These are phyloP conservation scores for Yamadazyma sp. DNA, from an alignment of 805 yeast species.

Conservation along the genomic window DNA sequence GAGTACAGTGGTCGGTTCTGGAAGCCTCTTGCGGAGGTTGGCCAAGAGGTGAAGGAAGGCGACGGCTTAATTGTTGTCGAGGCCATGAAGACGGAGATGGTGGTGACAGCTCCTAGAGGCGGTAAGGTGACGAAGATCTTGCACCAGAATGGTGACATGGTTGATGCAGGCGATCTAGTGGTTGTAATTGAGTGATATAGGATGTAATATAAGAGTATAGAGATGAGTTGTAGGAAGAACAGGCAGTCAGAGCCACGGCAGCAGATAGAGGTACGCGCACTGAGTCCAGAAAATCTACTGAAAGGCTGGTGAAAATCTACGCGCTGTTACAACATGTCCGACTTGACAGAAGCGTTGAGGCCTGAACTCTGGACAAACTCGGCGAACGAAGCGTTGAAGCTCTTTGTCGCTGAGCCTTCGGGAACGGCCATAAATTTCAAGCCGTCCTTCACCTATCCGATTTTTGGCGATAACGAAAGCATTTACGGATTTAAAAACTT, in stretches of 20 bases:
- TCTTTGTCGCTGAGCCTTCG: conserved; percentile 55
- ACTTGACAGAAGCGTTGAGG: conserved; percentile 34
- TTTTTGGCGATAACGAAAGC: conserved; percentile 88
- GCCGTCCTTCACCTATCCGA: conserved; percentile 87
- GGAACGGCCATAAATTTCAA: conserved; percentile 60
- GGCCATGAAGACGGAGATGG: conserved; percentile 99
- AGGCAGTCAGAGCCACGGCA: neutral
- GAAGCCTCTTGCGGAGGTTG: conserved; percentile 83
- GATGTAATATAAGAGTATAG: too few species aligned
- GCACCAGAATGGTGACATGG: conserved; percentile 91
- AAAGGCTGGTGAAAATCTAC: too few species aligned
- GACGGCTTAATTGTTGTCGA: conserved; percentile 87
- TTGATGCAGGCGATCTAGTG: conserved; percentile 93
- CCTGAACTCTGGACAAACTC: conserved; percentile 77
- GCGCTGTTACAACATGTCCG: conserved; percentile 10
- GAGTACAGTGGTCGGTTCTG: conserved; percentile 97
- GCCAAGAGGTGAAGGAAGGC: conserved; percentile 70
- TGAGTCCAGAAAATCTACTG: too few species aligned
- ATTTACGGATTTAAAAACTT: conserved; percentile 81
- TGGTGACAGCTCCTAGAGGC: conserved; percentile 64
- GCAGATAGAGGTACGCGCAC: too few species aligned
- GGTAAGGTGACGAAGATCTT: conserved; percentile 74
- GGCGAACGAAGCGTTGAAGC: conserved; percentile 63
- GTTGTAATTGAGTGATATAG: conserved; percentile 60
- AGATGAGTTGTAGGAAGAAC: neutral